These are phyloP conservation scores for Euphorbia peplus DNA, from an alignment of 345 rosid species.

Conservation along the genomic window DNA sequence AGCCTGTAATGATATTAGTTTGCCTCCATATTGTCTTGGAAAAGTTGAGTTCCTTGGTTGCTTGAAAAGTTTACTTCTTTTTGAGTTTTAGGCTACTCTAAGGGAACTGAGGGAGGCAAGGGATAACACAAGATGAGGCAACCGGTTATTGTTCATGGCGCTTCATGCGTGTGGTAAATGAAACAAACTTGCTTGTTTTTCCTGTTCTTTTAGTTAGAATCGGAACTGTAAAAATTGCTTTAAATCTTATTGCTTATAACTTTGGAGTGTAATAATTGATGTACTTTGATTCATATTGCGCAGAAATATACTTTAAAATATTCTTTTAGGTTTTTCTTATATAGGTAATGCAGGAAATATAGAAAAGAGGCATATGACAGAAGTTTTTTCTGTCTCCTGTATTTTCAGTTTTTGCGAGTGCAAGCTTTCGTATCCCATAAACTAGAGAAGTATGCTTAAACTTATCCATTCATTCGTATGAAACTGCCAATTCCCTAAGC, in stretches of 20 bases:
- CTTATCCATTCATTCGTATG: too few relatives aligned
- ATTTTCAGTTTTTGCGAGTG: background rate
- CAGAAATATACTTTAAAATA: background rate
- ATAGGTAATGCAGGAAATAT: too few relatives aligned
- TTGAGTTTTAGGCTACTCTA: constrained; percentile 1
- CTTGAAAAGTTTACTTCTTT: background rate
- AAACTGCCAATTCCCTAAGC: too few relatives aligned
- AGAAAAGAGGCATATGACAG: background rate
- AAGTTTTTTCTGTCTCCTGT: background rate
- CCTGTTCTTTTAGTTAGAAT: background rate
- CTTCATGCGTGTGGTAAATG: background rate
- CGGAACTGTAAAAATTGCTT: background rate
- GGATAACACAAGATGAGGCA: constrained; percentile 3
- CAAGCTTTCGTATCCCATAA: background rate
- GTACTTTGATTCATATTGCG: background rate
- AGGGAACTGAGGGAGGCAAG: background rate
- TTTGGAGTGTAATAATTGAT: background rate
- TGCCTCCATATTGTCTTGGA: background rate
- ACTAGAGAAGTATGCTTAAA: too few relatives aligned
- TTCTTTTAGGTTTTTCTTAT: background rate
- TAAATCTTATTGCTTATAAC: background rate
- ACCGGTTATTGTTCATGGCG: background rate
- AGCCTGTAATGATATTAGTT: constrained; percentile 21
- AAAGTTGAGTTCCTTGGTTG: background rate
- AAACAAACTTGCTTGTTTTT: too few relatives aligned